A percentile compares a stretch with the other conserved stretches of the same genome.
Evolutionary conservation across 768 basidiomycete species (phyloP).

Genomic region (Tulasnella sp.): DNA sequence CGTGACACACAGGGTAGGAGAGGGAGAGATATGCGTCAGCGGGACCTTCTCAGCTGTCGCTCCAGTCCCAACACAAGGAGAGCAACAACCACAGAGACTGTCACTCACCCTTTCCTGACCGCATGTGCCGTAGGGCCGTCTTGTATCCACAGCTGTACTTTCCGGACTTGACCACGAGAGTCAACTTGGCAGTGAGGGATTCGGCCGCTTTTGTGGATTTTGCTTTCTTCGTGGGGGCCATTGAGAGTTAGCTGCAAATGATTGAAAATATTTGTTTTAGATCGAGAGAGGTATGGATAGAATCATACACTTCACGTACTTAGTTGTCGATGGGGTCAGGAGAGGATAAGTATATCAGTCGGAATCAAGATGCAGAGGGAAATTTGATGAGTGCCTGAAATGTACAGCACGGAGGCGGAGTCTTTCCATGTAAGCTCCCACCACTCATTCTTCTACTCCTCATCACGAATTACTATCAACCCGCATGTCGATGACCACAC

Average conservation of each 20-base stretch:
- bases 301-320: constrained; percentile 1
- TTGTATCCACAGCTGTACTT: constrained; percentile 98
- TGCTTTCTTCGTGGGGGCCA: constrained; percentile 94
- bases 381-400: constrained; percentile 9
- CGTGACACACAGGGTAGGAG: constrained; percentile 20
- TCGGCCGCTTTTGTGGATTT: constrained; percentile 89
- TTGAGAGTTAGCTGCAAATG: constrained; percentile 28
- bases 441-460: too few relatives aligned
- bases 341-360: neutral
- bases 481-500: constrained; percentile 20
- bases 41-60: constrained; percentile 99
- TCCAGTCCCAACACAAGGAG: constrained; percentile 66
- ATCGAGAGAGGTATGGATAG: neutral
- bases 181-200: constrained; percentile 83
- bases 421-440: neutral
- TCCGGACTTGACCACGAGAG: constrained; percentile 97
- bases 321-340: constrained; percentile 4
- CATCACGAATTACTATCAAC: too few relatives aligned
- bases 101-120: constrained; percentile 92
- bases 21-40: constrained; percentile 39
- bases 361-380: neutral
- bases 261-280: neutral
- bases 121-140: constrained; percentile 96
- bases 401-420: neutral
- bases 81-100: constrained; percentile 9